Evolutionary conservation across 208 protist genomes (phyloP), one percentile per base, ranked within the genome.

Genomic region (Vickermania spadyakhi): DNA sequence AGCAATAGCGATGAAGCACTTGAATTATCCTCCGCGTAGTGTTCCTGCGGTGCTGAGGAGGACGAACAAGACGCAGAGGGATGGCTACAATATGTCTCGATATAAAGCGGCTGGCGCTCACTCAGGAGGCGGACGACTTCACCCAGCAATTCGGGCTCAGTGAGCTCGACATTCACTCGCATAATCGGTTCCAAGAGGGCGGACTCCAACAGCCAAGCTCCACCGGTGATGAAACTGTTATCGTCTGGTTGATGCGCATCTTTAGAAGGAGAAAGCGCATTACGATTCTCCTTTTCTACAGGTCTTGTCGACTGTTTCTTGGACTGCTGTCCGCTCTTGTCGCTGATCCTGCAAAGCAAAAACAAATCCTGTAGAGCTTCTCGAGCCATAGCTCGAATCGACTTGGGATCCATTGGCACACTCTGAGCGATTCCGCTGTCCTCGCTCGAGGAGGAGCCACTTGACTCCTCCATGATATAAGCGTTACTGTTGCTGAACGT

Each of bases 141-240:
- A 27, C 89, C 82, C 28, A 91, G 70, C 67, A 84, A 96, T 30
- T 59, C 64, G 1, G 73, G 18, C 52, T 96, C 89, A 0, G 84
- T 80, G 3, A 96, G 62, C 51, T 91, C 79, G 50, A 96, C 77
- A 67, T 96, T 86, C 55, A 93, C 75, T 59, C 77, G 68, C 81
- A 96, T 96, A 78, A 91, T 91, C 7, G 89, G 89, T 73, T 96
- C 83, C 54, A 96, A 58, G 36, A 89, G 62, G 11, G 76, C 75
- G 0, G 86, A 54, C 36, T 7, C 36, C 18, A 7, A 7, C 36
- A n/a, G 11, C 36, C 36, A 18, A 45, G 36, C 36, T 7, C 7
- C 18, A 18, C 18, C 36, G 11, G 11, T 7, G 11, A 45, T 18
- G n/a, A n/a, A n/a, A n/a, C n/a, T n/a, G n/a, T n/a, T n/a, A n/a